Conservation (phyloP, 768 basidiomycete species). For the Tulasnella sp. region DNA sequence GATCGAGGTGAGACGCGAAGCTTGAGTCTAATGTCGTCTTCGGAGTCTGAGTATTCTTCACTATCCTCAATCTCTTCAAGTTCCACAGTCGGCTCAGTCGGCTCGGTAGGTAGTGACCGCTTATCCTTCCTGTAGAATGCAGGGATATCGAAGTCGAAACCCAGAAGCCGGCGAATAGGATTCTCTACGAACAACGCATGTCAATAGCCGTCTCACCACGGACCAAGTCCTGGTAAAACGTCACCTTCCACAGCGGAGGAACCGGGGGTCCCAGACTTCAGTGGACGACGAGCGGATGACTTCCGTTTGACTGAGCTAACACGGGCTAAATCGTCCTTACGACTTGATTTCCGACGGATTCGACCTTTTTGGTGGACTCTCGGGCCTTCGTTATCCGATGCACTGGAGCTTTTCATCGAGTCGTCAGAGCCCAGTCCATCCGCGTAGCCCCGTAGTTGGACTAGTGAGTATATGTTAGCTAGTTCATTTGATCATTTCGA, state of each 20-base stretch:
- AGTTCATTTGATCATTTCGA: background rate
- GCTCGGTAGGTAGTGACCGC: background rate
- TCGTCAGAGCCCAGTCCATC: slow-evolving; percentile 1
- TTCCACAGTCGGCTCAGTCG: background rate
- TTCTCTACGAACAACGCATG: background rate
- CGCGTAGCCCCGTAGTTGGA: background rate
- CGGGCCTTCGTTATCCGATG: background rate
- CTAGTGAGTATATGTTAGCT: background rate
- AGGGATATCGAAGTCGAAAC: slow-evolving; percentile 10
- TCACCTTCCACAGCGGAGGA: background rate
- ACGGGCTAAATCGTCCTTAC: background rate
- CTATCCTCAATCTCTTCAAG: background rate
- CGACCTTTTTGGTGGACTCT: background rate
- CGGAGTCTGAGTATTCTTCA: background rate
- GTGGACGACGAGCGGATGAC: background rate
- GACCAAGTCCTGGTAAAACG: background rate
- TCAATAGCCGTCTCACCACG: background rate
- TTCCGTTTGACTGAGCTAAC: background rate
- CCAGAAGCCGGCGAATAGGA: background rate
- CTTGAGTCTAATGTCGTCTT: background rate
- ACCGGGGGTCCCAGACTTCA: background rate
- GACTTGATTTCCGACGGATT: background rate
- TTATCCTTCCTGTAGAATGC: slow-evolving; percentile 6
- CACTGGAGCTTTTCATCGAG: background rate
- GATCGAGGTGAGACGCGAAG: background rate